A percentile compares a stretch with the other conserved stretches of the same genome.
These are phyloP conservation scores for Fusarium kyushuense DNA, from an alignment of 2,329 filamentous ascomycete genomes.

Conservation along the genomic window DNA sequence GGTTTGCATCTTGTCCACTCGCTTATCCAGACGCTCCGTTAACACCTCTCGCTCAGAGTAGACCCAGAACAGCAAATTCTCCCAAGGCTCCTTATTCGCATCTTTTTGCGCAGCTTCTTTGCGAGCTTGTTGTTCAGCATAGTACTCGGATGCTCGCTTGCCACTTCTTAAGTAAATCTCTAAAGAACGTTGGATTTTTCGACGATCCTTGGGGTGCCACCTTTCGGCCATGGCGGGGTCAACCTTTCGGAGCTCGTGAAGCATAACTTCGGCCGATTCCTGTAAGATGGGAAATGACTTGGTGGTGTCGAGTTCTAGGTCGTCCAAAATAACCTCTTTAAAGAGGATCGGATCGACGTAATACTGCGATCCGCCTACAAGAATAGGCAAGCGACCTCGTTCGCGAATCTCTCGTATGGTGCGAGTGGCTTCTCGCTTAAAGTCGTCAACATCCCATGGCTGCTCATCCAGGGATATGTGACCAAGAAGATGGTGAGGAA, in stretches of 20 bases:
- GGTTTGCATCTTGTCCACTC: slow-evolving; percentile 87
- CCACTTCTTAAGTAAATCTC: slow-evolving; percentile 91
- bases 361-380: slow-evolving; percentile 96
- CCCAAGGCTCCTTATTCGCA: slow-evolving; percentile 54
- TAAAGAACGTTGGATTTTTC: slow-evolving; percentile 90
- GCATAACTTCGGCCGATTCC: slow-evolving; percentile 76
- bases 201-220: slow-evolving; percentile 93
- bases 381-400: slow-evolving; percentile 84
- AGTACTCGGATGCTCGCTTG: slow-evolving; percentile 84
- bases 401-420: slow-evolving; percentile 82
- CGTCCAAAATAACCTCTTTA: slow-evolving; percentile 67
- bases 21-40: slow-evolving; percentile 75
- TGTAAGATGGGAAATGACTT: slow-evolving; percentile 76
- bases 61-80: slow-evolving; percentile 85
- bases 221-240: slow-evolving; percentile 89
- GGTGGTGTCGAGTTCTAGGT: slow-evolving; percentile 53
- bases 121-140: slow-evolving; percentile 76
- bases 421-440: slow-evolving; percentile 75
- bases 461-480: slow-evolving; percentile 80
- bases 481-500: slow-evolving; percentile 90
- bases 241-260: slow-evolving; percentile 79
- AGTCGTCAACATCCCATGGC: slow-evolving; percentile 85
- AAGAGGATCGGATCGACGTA: slow-evolving; percentile 93
- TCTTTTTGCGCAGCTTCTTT: slow-evolving; percentile 49
- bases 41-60: slow-evolving; percentile 78